Conservation (phyloP, 2,329 filamentous ascomycete species). For the Pseudogymnoascus sp. region DNA sequence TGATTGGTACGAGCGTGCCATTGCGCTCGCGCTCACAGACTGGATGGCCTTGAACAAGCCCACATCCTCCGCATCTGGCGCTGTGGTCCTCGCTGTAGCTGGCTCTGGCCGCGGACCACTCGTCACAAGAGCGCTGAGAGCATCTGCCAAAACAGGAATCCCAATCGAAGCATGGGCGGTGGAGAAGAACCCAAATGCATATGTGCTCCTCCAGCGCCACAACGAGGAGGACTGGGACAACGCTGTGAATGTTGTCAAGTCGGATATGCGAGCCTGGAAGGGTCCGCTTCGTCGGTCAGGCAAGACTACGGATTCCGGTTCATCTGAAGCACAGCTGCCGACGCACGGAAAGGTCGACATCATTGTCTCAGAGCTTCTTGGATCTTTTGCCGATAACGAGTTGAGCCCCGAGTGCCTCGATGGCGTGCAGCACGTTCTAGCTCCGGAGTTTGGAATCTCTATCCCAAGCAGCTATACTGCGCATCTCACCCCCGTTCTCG, state of each 20-base stretch:
- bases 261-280: constrained; percentile 95
- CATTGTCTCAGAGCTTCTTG: constrained; percentile 85
- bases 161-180: constrained; percentile 83
- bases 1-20: constrained; percentile 84
- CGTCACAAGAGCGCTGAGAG: constrained; percentile 77
- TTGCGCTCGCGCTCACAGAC: constrained; percentile 71
- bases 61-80: constrained; percentile 61
- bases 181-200: constrained; percentile 98
- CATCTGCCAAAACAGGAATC: constrained; percentile 68
- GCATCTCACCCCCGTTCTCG: constrained; percentile 84
- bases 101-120: constrained; percentile 89
- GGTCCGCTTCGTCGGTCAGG: constrained; percentile 55
- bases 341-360: constrained; percentile 73
- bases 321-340: constrained; percentile 35
- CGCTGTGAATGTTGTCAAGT: constrained; percentile 81
- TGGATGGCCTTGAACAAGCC: constrained; percentile 68
- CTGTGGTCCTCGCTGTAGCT: constrained; percentile 81
- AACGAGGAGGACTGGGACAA: constrained; percentile 77
- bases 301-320: constrained; percentile 27
- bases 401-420: constrained; percentile 94
- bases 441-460: constrained; percentile 73
- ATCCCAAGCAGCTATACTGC: constrained; percentile 92
- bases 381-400: constrained; percentile 95
- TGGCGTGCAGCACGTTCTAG: constrained; percentile 86
- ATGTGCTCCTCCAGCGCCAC: constrained; percentile 81